These are phyloP conservation scores for Fagopyrum tataricum DNA, from an alignment of 148 eudicot genomes.

Conservation along the genomic window DNA sequence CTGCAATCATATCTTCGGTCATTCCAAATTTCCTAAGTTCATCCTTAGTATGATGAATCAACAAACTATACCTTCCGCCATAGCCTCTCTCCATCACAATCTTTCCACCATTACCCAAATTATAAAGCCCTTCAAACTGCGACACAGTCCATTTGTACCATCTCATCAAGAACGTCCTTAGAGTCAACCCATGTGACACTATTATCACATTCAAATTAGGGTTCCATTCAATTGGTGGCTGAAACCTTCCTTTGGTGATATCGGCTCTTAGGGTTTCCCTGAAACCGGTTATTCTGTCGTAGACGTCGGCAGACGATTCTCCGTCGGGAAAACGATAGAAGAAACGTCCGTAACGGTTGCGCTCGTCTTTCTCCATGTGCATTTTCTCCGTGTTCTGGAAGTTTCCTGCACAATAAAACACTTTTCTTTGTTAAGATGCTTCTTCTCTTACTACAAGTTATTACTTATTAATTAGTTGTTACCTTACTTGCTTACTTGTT, in stretches of 20 bases:
- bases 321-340: constrained; percentile 54
- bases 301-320: constrained; percentile 56
- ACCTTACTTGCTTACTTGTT: too few relatives aligned
- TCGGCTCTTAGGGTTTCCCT: constrained; percentile 47
- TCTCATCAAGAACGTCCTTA: constrained; percentile 46
- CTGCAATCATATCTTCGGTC: constrained; percentile 45
- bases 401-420: constrained; percentile 25
- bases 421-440: too few relatives aligned
- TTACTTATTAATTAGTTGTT: too few relatives aligned
- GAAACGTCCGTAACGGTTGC: constrained; percentile 39
- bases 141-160: constrained; percentile 57
- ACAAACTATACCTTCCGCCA: constrained; percentile 51
- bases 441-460: too few relatives aligned
- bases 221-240: constrained; percentile 42
- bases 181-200: constrained; percentile 46
- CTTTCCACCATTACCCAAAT: constrained; percentile 33
- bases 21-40: constrained; percentile 37
- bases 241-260: constrained; percentile 43
- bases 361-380: constrained; percentile 33
- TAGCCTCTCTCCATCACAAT: constrained; percentile 48
- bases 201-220: constrained; percentile 48
- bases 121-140: constrained; percentile 45
- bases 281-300: constrained; percentile 52
- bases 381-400: constrained; percentile 46
- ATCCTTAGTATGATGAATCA: constrained; percentile 37